These are phyloP conservation scores for Malus fusca DNA, from an alignment of 306 rosid genomes.

Conservation along the genomic window DNA sequence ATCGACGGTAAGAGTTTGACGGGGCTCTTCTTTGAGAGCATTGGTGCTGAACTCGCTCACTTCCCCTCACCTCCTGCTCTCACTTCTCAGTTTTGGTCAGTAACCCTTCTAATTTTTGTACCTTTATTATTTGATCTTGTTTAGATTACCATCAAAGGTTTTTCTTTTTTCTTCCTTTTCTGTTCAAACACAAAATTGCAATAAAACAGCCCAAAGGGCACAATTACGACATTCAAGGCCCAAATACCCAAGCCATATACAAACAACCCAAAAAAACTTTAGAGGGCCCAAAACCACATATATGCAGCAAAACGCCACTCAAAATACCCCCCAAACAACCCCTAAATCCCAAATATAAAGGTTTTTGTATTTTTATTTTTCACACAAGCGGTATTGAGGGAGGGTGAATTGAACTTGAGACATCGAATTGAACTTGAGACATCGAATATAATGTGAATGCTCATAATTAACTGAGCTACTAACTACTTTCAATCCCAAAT, in stretches of 20 bases:
- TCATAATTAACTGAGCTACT: no score
- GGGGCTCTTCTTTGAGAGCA: constrained; percentile 88
- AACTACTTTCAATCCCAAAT: background rate
- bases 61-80: constrained; percentile 90
- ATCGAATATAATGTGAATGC: no score
- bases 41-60: constrained; percentile 85
- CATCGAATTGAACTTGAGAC: background rate
- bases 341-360: background rate
- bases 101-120: background rate
- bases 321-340: background rate
- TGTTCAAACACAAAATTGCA: background rate
- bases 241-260: background rate
- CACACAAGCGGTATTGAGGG: background rate
- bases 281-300: background rate
- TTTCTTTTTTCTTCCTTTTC: background rate
- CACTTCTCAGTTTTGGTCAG: constrained; percentile 68
- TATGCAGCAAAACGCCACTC: background rate
- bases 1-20: constrained; percentile 81
- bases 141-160: background rate
- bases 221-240: background rate
- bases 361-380: no score
- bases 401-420: background rate
- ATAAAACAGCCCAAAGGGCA: background rate
- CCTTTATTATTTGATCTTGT: background rate
- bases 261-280: background rate